These are phyloP conservation scores for Phytophthora agathidicida DNA, from an alignment of 352 stramenopile species.

Conservation along the genomic window DNA sequence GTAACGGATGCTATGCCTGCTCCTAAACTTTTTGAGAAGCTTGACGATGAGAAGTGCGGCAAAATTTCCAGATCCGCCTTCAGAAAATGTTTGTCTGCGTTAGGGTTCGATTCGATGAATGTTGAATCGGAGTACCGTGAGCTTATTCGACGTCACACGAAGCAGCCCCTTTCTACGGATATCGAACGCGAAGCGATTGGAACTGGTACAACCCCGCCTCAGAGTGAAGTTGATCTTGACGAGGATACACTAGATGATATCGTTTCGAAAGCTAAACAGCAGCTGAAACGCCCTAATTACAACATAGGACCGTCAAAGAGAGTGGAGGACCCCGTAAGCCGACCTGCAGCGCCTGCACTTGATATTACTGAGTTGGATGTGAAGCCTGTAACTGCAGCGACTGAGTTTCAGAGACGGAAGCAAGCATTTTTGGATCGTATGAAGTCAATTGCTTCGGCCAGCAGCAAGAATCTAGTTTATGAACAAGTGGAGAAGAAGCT, in stretches of 20 bases:
- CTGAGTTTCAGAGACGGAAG: conserved; percentile 76
- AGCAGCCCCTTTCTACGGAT: conserved; percentile 6
- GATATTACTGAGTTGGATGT: background rate
- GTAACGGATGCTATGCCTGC: conserved; percentile 20
- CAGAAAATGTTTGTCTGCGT: conserved; percentile 57
- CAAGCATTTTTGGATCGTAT: conserved; percentile 78
- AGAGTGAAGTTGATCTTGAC: conserved; percentile 36
- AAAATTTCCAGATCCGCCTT: conserved; percentile 68
- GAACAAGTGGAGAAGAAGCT: conserved; percentile 68
- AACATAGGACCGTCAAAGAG: background rate
- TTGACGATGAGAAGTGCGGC: conserved; percentile 50
- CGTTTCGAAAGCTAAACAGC: background rate
- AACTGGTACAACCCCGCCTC: background rate
- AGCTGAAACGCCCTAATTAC: background rate
- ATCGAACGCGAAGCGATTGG: conserved; percentile 14
- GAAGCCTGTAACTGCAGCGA: conserved; percentile 24
- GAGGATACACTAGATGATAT: conserved; percentile 26
- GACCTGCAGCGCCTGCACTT: background rate
- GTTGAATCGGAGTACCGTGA: conserved; percentile 61
- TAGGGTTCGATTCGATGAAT: conserved; percentile 79
- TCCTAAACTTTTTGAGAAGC: conserved; percentile 56
- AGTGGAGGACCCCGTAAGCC: background rate
- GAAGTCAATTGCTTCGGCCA: conserved; percentile 68
- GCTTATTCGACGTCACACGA: conserved; percentile 30
- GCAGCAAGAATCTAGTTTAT: conserved; percentile 76